Evolutionary conservation across 2,329 filamentous ascomycete genomes (phyloP).

Genomic region (Trichoderma breve): DNA sequence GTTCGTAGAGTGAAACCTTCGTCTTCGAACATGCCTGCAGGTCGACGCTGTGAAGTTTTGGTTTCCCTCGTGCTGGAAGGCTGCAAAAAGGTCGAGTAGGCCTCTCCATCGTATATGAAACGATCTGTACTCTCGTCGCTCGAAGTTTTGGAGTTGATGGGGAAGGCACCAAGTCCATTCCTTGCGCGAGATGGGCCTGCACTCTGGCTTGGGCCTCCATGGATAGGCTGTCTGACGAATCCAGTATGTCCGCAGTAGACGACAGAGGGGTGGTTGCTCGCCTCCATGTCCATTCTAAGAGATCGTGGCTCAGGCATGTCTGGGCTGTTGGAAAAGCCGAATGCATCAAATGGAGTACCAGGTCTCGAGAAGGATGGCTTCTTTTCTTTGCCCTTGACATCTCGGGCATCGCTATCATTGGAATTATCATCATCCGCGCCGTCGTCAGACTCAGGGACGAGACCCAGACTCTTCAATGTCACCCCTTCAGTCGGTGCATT

Average conservation of each 20-base stretch:
- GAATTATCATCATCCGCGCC: neutral
- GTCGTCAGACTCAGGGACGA: neutral
- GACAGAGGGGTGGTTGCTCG: neutral
- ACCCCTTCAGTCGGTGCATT: neutral
- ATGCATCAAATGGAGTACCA: conserved; percentile 12
- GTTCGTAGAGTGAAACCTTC: neutral
- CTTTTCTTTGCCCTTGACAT: neutral
- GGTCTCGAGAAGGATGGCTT: neutral
- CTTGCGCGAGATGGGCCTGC: conserved; percentile 12
- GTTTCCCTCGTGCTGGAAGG: conserved; percentile 42
- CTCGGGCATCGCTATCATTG: neutral
- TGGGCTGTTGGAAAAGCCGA: neutral
- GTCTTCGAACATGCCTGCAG: conserved; percentile 13
- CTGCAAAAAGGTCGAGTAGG: conserved; percentile 39
- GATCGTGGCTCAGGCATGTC: neutral
- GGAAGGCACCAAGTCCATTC: conserved; percentile 15
- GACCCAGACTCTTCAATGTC: neutral
- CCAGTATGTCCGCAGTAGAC: neutral
- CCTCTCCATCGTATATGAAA: conserved; percentile 45
- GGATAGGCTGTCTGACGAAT: conserved; percentile 2
- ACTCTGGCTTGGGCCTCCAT: neutral
- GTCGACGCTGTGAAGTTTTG: conserved; percentile 27
- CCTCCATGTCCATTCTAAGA: neutral
- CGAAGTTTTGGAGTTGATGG: conserved; percentile 28
- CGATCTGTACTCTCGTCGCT: conserved; percentile 41